These are phyloP conservation scores for Coriaria nepalensis DNA, from an alignment of 306 rosid genomes.

Conservation along the genomic window DNA sequence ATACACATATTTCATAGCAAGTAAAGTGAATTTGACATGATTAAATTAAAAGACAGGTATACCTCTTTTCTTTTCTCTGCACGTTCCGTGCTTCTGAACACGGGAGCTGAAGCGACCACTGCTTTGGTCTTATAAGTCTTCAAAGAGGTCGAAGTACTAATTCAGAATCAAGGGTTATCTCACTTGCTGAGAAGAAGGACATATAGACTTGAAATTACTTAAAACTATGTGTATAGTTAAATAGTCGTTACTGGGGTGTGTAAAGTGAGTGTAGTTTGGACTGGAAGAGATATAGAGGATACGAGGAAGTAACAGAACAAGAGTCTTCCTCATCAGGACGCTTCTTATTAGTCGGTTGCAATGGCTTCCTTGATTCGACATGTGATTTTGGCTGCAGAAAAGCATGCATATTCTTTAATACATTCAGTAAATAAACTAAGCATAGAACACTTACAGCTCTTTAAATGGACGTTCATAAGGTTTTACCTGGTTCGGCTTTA, in stretches of 20 bases:
- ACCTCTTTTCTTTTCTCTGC: slow-evolving; percentile 97
- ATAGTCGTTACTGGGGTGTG: no score
- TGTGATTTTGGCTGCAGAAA: slow-evolving; percentile 54
- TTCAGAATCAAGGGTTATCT: slow-evolving; percentile 29
- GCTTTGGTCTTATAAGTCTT: slow-evolving; percentile 35
- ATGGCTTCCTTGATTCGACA: slow-evolving; percentile 42
- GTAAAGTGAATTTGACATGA: slow-evolving; percentile 11
- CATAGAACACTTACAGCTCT: background rate
- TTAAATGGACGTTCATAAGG: background rate
- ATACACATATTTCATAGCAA: slow-evolving; percentile 6
- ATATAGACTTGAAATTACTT: no score
- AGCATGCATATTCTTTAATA: slow-evolving; percentile 1
- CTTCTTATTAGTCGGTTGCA: slow-evolving; percentile 74
- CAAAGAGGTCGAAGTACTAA: slow-evolving; percentile 39
- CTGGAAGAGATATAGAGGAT: slow-evolving; percentile 34
- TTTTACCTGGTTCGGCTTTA: slow-evolving; percentile 66
- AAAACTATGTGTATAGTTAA: no score
- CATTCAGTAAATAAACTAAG: background rate
- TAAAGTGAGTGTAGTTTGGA: slow-evolving; percentile 1
- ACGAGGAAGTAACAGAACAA: slow-evolving; percentile 74
- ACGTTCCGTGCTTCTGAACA: slow-evolving; percentile 60
- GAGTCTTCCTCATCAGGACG: slow-evolving; percentile 86
- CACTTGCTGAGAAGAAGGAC: background rate
- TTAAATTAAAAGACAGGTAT: slow-evolving; percentile 12
- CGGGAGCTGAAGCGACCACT: slow-evolving; percentile 65